Conservation (phyloP, 352 stramenopile genomes). For the Phytophthora foliorum region DNA sequence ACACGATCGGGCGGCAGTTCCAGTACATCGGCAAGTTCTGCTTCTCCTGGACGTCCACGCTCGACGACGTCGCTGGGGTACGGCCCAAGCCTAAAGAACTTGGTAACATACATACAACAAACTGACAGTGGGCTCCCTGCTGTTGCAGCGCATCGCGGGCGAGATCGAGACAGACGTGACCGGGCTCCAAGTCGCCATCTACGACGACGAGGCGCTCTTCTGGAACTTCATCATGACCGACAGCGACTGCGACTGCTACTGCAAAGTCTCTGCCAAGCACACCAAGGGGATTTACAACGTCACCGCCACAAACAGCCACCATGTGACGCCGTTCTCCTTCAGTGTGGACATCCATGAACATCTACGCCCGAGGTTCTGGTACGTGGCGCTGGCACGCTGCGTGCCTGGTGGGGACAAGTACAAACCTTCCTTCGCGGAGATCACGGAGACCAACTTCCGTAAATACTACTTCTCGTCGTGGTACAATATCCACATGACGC, state of each 20-base stretch:
- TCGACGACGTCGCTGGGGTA: conserved; percentile 71
- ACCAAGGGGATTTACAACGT: conserved; percentile 82
- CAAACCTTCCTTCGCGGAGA: conserved; percentile 67
- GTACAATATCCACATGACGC: conserved; percentile 85
- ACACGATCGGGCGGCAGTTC: conserved; percentile 75
- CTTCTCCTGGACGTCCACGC: conserved; percentile 71
- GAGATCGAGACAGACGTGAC: conserved; percentile 72
- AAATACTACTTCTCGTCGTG: conserved; percentile 86
- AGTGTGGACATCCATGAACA: conserved; percentile 73
- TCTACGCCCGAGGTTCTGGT: conserved; percentile 75
- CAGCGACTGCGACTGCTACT: conserved; percentile 67
- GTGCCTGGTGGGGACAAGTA: conserved; percentile 72
- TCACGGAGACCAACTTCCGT: conserved; percentile 75
- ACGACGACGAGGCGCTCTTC: conserved; percentile 84
- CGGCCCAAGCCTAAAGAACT: conserved; percentile 2
- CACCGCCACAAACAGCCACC: conserved; percentile 46
- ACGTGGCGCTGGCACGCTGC: conserved; percentile 77
- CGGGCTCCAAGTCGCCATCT: conserved; percentile 78
- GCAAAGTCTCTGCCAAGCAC: conserved; percentile 76
- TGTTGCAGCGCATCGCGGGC: conserved; percentile 57
- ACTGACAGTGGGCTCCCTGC: background rate
- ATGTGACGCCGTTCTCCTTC: conserved; percentile 67
- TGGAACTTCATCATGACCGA: conserved; percentile 83
- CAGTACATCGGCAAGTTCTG: conserved; percentile 88
- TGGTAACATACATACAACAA: background rate